Evolutionary conservation across 306 rosid genomes (phyloP), one percentile per base, ranked within the genome.

Genomic region (Coriaria nepalensis): DNA sequence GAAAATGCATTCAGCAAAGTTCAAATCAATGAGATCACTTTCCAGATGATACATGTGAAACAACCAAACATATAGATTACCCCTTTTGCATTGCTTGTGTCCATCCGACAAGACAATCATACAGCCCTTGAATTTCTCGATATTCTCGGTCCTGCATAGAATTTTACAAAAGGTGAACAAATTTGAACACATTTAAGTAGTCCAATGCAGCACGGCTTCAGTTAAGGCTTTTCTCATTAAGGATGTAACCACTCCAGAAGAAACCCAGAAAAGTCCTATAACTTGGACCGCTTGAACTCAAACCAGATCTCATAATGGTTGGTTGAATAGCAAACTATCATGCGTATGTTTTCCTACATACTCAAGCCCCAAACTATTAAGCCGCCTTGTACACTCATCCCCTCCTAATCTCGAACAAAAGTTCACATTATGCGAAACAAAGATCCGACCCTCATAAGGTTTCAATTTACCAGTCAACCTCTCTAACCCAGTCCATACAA

Each of bases 251-350:
- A 20, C 29, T 20, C 29, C 29, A 20, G 15, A 62, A 8, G 8
- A 32, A 52, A 11, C 45, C 39, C 45, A 52, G 37, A 40, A 43
- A 45, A 14, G 47, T 51, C 15, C 62, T 80, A 82, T 10, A 60
- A 64, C 57, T 64, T 80, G 0, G 73, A 35, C 65, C 79, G 69
- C 66, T 77, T 73, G 67, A 87, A 87, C 61, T 72, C 85, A 9
- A 75, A 87, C 96, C 96, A 87, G 60, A 87, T 80, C 67, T 87
- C 96, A 10, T 75, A 87, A 62, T 87, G 96, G 70, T 87, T 87
- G 96, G 70, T 87, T 83, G 58, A 83, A 87, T 45, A 87, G 78
- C 67, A 87, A 53, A 62, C 96, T 83, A 52, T 83, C 96, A 33
- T 87, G 96, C n/a, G 87, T 78, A 48, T 66, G 79, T 59, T 83